Base-by-base conservation (phyloP, 2,329 filamentous ascomycete species). In the Colletotrichum spinosum region DNA sequence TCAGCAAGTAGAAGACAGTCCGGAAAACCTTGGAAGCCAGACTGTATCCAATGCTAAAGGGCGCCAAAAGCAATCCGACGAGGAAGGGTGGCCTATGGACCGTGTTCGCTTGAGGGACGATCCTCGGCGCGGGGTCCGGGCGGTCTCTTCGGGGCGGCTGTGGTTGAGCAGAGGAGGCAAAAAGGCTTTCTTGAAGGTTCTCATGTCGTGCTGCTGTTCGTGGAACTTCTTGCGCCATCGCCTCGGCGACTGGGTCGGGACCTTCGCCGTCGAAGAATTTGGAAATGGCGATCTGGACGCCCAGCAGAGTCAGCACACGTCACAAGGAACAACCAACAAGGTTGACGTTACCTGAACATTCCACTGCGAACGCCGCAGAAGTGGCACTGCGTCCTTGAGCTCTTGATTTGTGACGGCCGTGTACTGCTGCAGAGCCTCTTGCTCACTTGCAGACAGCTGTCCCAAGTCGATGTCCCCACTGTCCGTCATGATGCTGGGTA, bases 211-310 rank as follows among this genome's bases (percentile, higher is more conserved):
- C 80, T 64, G 88, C 80, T 68, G 87, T 83, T 51, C 88, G 87
- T 15, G 90, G 89, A 44, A 88, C 83, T n/a, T 84, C 78, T 56
- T 85, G 80, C 8, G 90, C 86, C 55, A 90, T 85, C 63, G 92
- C 92, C 80, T 96, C 93, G 63, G 92, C 91, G 15, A 95, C 82
- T 11, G 88, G 91, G 75, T 97, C 93, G 53, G 93, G 87, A 4
- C 91, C 91, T 80, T 98, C 96, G 71, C 96, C 96, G 73, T 99
- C 96, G 76, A 97, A 99, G 86, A 98, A 98, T 75, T 97, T 97
- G 69, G 96, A 89, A 69, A 99, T 95, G 63, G 96, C 95, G 72
- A 98, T 97, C 90, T 97, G 5, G 61, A 12, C 15, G 13, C 17
- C 39, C 8, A 44, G 9, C 15, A 58, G 15, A n/a, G 17, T 11